These are phyloP conservation scores for Geotrichum carabidarum DNA, from an alignment of 1,139 yeast genomes.

Conservation along the genomic window DNA sequence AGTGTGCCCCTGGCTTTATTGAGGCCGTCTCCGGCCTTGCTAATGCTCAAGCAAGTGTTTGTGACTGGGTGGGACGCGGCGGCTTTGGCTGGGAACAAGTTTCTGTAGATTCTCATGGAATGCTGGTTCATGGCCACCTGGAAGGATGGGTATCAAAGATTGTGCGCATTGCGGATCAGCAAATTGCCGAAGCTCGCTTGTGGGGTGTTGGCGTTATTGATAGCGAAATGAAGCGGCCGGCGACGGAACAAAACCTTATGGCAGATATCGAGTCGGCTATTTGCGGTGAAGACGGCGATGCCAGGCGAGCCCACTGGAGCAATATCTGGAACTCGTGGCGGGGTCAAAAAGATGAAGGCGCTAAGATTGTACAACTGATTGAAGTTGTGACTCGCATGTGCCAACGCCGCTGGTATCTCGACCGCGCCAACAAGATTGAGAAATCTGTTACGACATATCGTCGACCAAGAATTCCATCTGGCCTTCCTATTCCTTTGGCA, in stretches of 20 bases:
- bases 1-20: conserved; percentile 32
- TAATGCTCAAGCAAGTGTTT: conserved; percentile 34
- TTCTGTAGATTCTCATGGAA: conserved; percentile 31
- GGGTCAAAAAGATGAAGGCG: conserved; percentile 30
- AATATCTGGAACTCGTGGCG: conserved; percentile 25
- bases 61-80: conserved; percentile 37
- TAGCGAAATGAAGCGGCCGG: conserved; percentile 8
- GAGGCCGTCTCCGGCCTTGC: conserved; percentile 37
- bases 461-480: conserved; percentile 32
- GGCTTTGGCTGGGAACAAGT: conserved; percentile 32
- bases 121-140: conserved; percentile 24
- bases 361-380: conserved; percentile 28
- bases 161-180: conserved; percentile 28
- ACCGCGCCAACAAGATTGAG: conserved; percentile 22
- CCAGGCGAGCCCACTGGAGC: conserved; percentile 22
- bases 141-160: conserved; percentile 34
- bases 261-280: conserved; percentile 21
- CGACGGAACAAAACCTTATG: conserved; percentile 6
- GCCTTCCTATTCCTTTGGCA: conserved; percentile 33
- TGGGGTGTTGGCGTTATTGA: conserved; percentile 34
- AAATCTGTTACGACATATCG: conserved; percentile 17
- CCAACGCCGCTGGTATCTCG: conserved; percentile 35
- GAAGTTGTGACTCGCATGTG: conserved; percentile 29
- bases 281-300: conserved; percentile 24
- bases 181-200: conserved; percentile 26